phyloP scores from a whole-genome alignment of 129 eudicot species.

The Escallonia herrerae region DNA sequence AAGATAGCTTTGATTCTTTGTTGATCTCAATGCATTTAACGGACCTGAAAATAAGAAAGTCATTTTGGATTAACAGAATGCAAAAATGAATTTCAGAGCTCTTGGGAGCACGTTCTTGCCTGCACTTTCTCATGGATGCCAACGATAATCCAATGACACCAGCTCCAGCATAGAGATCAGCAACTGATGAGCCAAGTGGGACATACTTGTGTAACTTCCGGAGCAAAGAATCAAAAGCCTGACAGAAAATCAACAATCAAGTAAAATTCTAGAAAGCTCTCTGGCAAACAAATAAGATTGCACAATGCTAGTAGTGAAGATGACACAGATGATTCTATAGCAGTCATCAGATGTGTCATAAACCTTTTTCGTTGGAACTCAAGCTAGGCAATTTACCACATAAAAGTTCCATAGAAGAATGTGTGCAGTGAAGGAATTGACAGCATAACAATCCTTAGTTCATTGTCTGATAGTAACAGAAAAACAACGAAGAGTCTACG shows the following conservation, averaged over 20 bases:
- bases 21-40: conserved; percentile 88
- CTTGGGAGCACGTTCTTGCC: conserved; percentile 27
- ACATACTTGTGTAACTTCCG: conserved; percentile 83
- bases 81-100: conserved; percentile 3
- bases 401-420: background rate
- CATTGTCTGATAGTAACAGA: background rate
- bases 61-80: background rate
- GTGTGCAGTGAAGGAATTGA: background rate
- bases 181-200: conserved; percentile 81
- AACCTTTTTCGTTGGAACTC: background rate
- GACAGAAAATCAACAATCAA: conserved; percentile 16
- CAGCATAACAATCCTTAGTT: background rate
- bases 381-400: background rate
- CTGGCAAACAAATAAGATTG: background rate
- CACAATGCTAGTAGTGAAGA: conserved; percentile 11
- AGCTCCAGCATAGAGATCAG: conserved; percentile 96
- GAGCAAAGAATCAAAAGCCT: conserved; percentile 96
- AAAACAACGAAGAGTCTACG: background rate
- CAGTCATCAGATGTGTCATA: background rate
- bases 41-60: conserved; percentile 38
- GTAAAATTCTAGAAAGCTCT: conserved; percentile 11
- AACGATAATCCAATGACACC: conserved; percentile 94
- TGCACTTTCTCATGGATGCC: conserved; percentile 84
- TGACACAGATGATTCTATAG: background rate
- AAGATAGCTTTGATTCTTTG: conserved; percentile 82